These are phyloP conservation scores for Ilex asprella DNA, from an alignment of 257 asterid genomes.

Conservation along the genomic window DNA sequence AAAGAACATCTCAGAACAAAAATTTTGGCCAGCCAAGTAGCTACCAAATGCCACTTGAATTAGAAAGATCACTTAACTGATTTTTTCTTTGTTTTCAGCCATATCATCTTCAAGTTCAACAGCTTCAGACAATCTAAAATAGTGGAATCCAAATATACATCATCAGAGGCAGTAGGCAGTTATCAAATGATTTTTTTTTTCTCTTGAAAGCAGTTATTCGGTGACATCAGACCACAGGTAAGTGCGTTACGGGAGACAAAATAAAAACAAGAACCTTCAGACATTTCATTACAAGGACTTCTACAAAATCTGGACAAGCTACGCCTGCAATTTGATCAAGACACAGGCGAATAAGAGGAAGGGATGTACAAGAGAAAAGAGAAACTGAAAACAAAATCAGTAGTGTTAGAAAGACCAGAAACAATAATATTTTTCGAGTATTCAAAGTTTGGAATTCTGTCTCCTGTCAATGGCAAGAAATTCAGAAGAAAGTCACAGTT, in stretches of 20 bases:
- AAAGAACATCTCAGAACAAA: too few relatives aligned
- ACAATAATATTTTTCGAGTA: constrained; percentile 1
- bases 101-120: too few relatives aligned
- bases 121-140: too few relatives aligned
- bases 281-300: background rate
- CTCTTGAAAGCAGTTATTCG: too few relatives aligned
- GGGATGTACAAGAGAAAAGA: background rate
- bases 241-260: background rate
- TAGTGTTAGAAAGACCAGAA: constrained; percentile 5
- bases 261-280: constrained; percentile 9
- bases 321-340: constrained; percentile 11
- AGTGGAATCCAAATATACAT: too few relatives aligned
- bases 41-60: constrained; percentile 6
- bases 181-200: too few relatives aligned
- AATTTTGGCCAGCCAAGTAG: background rate
- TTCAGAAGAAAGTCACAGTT: constrained; percentile 7
- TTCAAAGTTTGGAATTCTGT: constrained; percentile 3
- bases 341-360: background rate
- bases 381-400: background rate
- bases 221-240: too few relatives aligned
- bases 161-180: too few relatives aligned
- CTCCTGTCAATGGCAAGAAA: constrained; percentile 18
- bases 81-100: too few relatives aligned
- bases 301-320: constrained; percentile 8
- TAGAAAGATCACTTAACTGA: background rate